Conservation (phyloP, 2,329 filamentous ascomycete genomes). For the Cryphonectria radicalis region DNA sequence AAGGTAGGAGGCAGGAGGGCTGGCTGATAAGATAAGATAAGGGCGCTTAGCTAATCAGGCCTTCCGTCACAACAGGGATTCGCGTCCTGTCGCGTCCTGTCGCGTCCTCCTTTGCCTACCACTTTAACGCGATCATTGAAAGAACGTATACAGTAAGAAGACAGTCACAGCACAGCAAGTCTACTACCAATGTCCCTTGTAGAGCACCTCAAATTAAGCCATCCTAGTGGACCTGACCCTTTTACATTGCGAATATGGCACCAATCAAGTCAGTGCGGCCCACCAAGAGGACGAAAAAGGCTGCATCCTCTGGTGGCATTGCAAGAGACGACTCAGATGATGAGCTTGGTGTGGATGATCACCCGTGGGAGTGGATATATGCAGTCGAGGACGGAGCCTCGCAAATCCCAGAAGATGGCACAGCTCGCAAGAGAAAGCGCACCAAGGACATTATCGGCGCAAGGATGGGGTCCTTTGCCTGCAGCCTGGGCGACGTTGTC, state of each 20-base stretch:
- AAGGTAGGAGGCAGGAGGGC: background rate
- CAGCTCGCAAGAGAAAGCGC: slow-evolving; percentile 43
- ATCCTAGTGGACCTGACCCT: background rate
- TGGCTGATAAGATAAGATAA: too few relatives aligned
- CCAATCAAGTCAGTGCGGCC: slow-evolving; percentile 10
- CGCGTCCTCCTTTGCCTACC: slow-evolving; percentile 14
- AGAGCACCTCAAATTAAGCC: background rate
- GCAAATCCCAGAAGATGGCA: slow-evolving; percentile 22
- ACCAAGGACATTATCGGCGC: slow-evolving; percentile 72
- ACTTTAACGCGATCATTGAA: slow-evolving; percentile 21
- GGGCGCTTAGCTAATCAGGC: too few relatives aligned
- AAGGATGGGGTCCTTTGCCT: slow-evolving; percentile 79
- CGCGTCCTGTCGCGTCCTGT: slow-evolving; percentile 6
- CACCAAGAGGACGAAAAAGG: slow-evolving; percentile 27
- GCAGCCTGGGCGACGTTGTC: slow-evolving; percentile 79
- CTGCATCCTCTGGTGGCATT: slow-evolving; percentile 55
- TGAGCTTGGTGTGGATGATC: slow-evolving; percentile 75
- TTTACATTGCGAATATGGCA: slow-evolving; percentile 12
- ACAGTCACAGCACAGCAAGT: background rate
- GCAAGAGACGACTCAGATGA: slow-evolving; percentile 83
- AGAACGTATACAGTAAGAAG: background rate
- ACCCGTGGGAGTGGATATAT: slow-evolving; percentile 83
- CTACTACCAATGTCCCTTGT: background rate
- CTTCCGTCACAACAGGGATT: too few relatives aligned
- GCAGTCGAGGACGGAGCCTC: slow-evolving; percentile 36